Conservation (phyloP, 2,329 filamentous ascomycete genomes). For the Cadophora gregata region DNA sequence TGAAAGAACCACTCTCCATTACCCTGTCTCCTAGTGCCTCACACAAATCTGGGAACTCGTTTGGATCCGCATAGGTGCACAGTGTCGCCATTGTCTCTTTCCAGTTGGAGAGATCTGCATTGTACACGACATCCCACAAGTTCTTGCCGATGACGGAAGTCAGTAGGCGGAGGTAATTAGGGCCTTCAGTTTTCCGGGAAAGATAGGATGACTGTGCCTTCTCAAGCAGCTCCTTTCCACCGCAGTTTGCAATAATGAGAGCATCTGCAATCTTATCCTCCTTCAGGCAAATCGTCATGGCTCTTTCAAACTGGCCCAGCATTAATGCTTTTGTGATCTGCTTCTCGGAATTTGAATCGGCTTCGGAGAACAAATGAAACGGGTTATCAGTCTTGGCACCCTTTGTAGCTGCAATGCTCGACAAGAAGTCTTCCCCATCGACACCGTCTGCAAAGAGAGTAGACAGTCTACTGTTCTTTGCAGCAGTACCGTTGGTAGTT, state of each 20-base stretch:
- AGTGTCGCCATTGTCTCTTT: constrained; percentile 96
- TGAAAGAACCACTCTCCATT: constrained; percentile 75
- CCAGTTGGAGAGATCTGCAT: constrained; percentile 91
- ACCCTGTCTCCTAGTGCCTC: constrained; percentile 93
- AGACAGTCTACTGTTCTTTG: constrained; percentile 68
- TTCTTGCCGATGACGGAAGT: constrained; percentile 95
- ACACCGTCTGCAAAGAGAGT: constrained; percentile 80
- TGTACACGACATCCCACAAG: constrained; percentile 97
- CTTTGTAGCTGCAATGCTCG: constrained; percentile 84
- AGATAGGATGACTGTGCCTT: constrained; percentile 94
- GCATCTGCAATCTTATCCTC: constrained; percentile 93
- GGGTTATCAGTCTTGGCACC: constrained; percentile 92
- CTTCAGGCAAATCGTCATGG: constrained; percentile 85
- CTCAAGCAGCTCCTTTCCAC: constrained; percentile 89
- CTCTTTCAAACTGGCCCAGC: constrained; percentile 88
- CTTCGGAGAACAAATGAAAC: constrained; percentile 85
- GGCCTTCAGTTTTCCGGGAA: constrained; percentile 78
- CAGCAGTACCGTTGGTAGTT: constrained; percentile 53
- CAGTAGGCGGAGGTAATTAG: constrained; percentile 90
- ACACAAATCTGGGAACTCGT: constrained; percentile 92
- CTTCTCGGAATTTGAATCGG: constrained; percentile 84
- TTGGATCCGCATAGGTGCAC: constrained; percentile 91
- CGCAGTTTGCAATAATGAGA: constrained; percentile 97
- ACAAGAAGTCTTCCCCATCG: constrained; percentile 85
- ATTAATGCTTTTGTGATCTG: constrained; percentile 86